Conservation (phyloP, 2,329 filamentous ascomycete species). For the Raffaelea albimanens region DNA sequence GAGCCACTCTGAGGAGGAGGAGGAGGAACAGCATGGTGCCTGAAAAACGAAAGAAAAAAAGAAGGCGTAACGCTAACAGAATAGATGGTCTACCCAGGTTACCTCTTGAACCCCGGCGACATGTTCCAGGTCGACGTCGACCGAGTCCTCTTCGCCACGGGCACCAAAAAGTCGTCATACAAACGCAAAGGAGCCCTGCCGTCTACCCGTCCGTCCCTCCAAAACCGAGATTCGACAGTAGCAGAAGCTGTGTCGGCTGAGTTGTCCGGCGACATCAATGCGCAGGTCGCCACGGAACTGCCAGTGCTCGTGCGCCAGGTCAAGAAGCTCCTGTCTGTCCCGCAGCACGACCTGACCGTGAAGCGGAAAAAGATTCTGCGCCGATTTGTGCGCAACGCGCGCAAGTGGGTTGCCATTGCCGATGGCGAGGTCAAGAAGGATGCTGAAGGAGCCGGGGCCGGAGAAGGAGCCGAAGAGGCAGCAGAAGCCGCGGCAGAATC, state of each 20-base stretch:
- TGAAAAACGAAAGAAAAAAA: too few species aligned
- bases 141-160: constrained; percentile 80
- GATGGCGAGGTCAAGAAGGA: too few species aligned
- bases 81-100: constrained; percentile 86
- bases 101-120: constrained; percentile 91
- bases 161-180: constrained; percentile 60
- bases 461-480: constrained; percentile 11
- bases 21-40: too few species aligned
- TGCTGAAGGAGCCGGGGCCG: too few species aligned
- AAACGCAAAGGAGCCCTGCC: too few species aligned
- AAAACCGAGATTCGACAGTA: too few species aligned
- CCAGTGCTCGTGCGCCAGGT: constrained; percentile 35
- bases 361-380: constrained; percentile 70
- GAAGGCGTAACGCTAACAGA: background rate
- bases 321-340: constrained; percentile 16
- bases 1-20: constrained; percentile 18
- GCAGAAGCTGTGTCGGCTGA: background rate
- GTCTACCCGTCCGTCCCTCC: too few species aligned
- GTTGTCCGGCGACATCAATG: background rate
- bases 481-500: constrained; percentile 32
- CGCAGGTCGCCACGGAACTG: constrained; percentile 5
- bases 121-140: constrained; percentile 95
- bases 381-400: constrained; percentile 57
- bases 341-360: constrained; percentile 40
- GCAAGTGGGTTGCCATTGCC: constrained; percentile 52